phyloP scores from a whole-genome alignment of 1,284 basidiomycete genomes.

The Cerioporus squamosus region DNA sequence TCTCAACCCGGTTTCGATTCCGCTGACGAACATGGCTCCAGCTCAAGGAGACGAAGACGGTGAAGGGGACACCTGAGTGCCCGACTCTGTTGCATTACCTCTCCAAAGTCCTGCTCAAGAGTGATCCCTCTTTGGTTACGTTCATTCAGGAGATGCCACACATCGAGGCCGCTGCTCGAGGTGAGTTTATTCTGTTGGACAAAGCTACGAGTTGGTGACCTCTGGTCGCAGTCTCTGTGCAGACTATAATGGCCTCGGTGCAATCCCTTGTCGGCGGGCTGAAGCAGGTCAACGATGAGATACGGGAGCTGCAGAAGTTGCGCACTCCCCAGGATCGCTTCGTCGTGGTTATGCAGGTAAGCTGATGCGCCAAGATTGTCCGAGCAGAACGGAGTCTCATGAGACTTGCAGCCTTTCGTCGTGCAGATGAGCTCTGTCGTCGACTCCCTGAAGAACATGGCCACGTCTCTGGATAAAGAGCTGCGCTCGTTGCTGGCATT shows the following conservation, averaged over 20 bases:
- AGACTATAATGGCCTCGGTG: constrained; percentile 63
- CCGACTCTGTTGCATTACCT: constrained; percentile 90
- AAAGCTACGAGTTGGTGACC: neutral
- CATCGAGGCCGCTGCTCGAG: constrained; percentile 81
- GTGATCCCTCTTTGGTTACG: constrained; percentile 66
- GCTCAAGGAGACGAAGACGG: constrained; percentile 87
- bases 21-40: constrained; percentile 32
- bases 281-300: constrained; percentile 60
- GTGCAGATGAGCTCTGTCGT: constrained; percentile 53
- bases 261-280: constrained; percentile 63
- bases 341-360: constrained; percentile 67
- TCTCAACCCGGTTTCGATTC: too few species aligned
- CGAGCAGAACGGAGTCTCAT: neutral
- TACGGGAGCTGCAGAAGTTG: constrained; percentile 46
- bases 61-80: constrained; percentile 67
- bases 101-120: constrained; percentile 73
- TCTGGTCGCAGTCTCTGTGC: constrained; percentile 63
- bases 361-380: constrained; percentile 10
- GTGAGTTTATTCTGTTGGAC: constrained; percentile 43
- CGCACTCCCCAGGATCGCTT: constrained; percentile 61
- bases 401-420: constrained; percentile 61
- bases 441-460: constrained; percentile 68
- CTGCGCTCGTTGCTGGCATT: constrained; percentile 64
- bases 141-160: constrained; percentile 86
- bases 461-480: constrained; percentile 58